A percentile compares a stretch with the other conserved stretches of the same genome.
These are phyloP conservation scores for Yamadazyma friedrichii DNA, from an alignment of 1,139 yeast genomes.

Conservation along the genomic window DNA sequence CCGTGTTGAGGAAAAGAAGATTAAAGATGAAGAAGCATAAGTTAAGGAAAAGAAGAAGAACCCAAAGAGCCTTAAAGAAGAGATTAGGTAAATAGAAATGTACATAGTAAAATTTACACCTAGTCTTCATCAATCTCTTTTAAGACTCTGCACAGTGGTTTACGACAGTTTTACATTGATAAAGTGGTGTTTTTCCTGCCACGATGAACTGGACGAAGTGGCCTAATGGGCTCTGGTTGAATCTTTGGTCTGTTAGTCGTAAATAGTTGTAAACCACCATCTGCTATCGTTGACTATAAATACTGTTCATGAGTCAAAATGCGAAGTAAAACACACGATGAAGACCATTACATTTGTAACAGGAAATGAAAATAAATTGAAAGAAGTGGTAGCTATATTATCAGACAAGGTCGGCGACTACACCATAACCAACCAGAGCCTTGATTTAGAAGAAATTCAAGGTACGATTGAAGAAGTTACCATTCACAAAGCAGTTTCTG, in stretches of 20 bases:
- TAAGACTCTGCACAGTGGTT: too few relatives aligned
- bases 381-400: constrained; percentile 78
- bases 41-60: constrained; percentile 70
- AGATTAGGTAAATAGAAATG: constrained; percentile 46
- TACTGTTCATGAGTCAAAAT: too few relatives aligned
- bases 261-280: too few relatives aligned
- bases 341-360: constrained; percentile 65
- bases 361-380: constrained; percentile 84
- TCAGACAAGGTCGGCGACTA: constrained; percentile 51
- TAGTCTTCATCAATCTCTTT: too few relatives aligned
- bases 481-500: constrained; percentile 72
- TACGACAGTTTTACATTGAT: background rate
- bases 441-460: constrained; percentile 89
- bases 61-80: constrained; percentile 57
- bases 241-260: too few relatives aligned
- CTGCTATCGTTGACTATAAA: too few relatives aligned
- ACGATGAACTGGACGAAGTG: too few relatives aligned
- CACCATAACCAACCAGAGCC: constrained; percentile 53
- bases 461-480: constrained; percentile 86
- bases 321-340: constrained; percentile 9
- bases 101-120: constrained; percentile 5
- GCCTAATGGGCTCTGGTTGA: too few relatives aligned
- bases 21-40: constrained; percentile 75
- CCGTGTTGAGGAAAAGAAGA: constrained; percentile 67
- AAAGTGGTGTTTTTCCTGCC: background rate